These are phyloP conservation scores for Backusella westeae DNA, from an alignment of 192 early-diverging fungal species.

Conservation along the genomic window DNA sequence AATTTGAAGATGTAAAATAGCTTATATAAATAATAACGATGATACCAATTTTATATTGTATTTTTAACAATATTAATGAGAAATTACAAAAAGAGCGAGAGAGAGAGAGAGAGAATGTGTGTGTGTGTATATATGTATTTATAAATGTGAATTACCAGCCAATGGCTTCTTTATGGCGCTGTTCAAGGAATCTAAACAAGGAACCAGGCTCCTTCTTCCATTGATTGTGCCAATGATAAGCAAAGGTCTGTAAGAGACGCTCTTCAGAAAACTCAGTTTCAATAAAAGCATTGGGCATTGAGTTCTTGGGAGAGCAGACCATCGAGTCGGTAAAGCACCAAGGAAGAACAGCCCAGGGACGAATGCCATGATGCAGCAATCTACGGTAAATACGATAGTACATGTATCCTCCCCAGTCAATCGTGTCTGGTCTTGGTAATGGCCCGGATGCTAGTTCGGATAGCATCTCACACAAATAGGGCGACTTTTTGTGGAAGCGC, in stretches of 20 bases:
- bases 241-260: conserved; percentile 36
- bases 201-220: conserved; percentile 43
- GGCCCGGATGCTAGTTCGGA: conserved; percentile 38
- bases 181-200: conserved; percentile 38
- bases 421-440: conserved; percentile 30
- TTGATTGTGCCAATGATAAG: conserved; percentile 49
- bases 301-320: conserved; percentile 36
- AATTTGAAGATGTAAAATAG: conserved; percentile 45
- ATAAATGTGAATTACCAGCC: conserved; percentile 18
- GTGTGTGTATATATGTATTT: too few species aligned
- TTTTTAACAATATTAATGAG: neutral
- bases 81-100: neutral
- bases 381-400: conserved; percentile 40
- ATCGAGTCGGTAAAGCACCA: conserved; percentile 46
- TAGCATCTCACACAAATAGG: conserved; percentile 46
- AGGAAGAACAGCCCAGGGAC: conserved; percentile 39
- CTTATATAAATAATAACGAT: neutral
- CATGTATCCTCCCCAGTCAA: conserved; percentile 42
- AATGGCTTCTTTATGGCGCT: conserved; percentile 23
- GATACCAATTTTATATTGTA: neutral
- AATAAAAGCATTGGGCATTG: conserved; percentile 44
- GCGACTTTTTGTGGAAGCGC: conserved; percentile 40
- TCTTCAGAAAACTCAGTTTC: conserved; percentile 34
- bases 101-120: neutral
- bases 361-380: conserved; percentile 34